phyloP scores from a whole-genome alignment of 163 green algal genomes.

The Smithsoniella earleae region DNA sequence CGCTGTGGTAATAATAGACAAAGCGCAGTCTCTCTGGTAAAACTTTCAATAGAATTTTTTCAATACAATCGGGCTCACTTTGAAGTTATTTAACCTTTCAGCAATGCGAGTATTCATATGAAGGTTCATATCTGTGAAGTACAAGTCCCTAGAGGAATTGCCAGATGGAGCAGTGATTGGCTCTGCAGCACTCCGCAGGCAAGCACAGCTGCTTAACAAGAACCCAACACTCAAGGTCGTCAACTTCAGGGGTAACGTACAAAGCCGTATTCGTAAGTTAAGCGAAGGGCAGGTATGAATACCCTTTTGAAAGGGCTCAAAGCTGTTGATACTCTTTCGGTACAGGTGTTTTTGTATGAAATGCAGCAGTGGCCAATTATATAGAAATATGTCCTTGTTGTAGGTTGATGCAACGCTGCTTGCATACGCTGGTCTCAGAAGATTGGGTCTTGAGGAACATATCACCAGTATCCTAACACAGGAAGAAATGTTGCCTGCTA shows the following conservation, averaged over 20 bases:
- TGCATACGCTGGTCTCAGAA: constrained; percentile 87
- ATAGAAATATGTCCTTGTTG: no score
- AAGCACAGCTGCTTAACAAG: constrained; percentile 89
- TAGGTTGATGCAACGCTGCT: constrained; percentile 83
- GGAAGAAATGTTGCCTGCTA: constrained; percentile 95
- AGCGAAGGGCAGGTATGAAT: constrained; percentile 66
- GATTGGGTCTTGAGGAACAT: constrained; percentile 87
- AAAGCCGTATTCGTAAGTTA: constrained; percentile 92
- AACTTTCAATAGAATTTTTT: no score
- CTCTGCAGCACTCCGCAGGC: constrained; percentile 76
- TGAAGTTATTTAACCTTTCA: no score
- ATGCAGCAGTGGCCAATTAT: no score
- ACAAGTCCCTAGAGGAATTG: constrained; percentile 70
- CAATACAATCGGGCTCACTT: no score
- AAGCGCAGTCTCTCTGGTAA: no score
- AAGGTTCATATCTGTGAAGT: constrained; percentile 76
- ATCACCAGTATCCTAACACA: constrained; percentile 73
- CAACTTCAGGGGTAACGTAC: constrained; percentile 94
- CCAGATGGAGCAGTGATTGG: constrained; percentile 79
- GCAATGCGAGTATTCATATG: no score
- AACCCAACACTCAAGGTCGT: constrained; percentile 88
- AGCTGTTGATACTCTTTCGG: no score
- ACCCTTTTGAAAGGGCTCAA: no score
- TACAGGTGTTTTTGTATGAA: no score
- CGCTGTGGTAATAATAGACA: no score